Evolutionary conservation across 495 filamentous ascomycete genomes (phyloP).

Genomic region (Aspergillus hancockii): DNA sequence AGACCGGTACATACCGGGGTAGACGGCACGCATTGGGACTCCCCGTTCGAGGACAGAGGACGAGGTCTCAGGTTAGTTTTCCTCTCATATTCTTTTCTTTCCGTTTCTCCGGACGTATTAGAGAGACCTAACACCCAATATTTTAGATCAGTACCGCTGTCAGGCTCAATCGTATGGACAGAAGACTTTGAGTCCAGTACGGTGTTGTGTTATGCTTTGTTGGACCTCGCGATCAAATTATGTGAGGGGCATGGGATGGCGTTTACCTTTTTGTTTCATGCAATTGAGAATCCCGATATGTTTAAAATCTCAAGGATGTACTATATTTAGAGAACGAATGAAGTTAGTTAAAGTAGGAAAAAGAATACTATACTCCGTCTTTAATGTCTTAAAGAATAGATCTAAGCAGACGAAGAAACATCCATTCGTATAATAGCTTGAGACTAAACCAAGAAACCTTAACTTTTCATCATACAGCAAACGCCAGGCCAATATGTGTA

Average conservation of each 20-base stretch:
- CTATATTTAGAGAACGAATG: constrained; percentile 25
- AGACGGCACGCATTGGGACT: constrained; percentile 86
- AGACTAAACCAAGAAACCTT: constrained; percentile 18
- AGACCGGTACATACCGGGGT: constrained; percentile 90
- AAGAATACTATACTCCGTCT: constrained; percentile 4
- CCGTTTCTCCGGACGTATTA: constrained; percentile 1
- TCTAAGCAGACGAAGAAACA: constrained; percentile 14
- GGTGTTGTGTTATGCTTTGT: constrained; percentile 16
- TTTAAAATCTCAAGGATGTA: constrained; percentile 27
- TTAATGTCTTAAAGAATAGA: background rate
- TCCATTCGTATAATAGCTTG: constrained; percentile 3
- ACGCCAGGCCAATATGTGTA: constrained; percentile 40
- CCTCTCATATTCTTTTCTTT: background rate
- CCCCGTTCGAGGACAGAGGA: constrained; percentile 85
- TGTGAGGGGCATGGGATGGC: constrained; percentile 43
- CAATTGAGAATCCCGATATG: constrained; percentile 21
- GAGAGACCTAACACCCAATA: constrained; percentile 12
- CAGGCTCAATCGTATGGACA: constrained; percentile 78
- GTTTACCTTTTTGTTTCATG: constrained; percentile 37
- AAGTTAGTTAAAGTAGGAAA: constrained; percentile 3
- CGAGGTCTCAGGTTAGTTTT: constrained; percentile 70
- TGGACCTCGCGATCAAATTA: constrained; percentile 24
- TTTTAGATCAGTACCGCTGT: constrained; percentile 68
- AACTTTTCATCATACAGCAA: constrained; percentile 40
- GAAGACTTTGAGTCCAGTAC: constrained; percentile 39